These are phyloP conservation scores for Zhuliangozyma blackwelliae DNA, from an alignment of 1,139 yeast species.

Conservation along the genomic window DNA sequence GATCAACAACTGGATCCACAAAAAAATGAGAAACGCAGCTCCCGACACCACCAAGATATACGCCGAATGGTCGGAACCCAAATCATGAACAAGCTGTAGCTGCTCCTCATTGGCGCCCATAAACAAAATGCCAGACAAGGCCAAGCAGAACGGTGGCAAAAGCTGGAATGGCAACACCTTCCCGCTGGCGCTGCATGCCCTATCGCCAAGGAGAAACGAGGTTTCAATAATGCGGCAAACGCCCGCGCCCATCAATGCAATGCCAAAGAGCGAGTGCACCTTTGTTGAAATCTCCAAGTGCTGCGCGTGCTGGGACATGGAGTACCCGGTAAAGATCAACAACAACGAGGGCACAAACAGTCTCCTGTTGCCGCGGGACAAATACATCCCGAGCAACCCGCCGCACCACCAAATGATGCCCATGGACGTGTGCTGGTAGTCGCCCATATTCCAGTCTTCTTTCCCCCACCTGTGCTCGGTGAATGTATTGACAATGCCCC, in stretches of 20 bases:
- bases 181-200: constrained; percentile 42
- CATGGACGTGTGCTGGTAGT: constrained; percentile 92
- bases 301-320: constrained; percentile 89
- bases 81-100: constrained; percentile 59
- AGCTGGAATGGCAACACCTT: constrained; percentile 71
- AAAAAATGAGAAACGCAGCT: constrained; percentile 67
- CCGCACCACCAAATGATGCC: constrained; percentile 97
- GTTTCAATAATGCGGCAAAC: constrained; percentile 70
- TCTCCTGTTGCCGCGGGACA: constrained; percentile 57
- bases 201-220: constrained; percentile 59
- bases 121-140: constrained; percentile 74
- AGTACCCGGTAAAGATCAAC: constrained; percentile 84
- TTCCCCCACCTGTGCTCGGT: constrained; percentile 94
- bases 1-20: constrained; percentile 59
- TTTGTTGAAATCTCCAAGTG: constrained; percentile 70
- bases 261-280: constrained; percentile 83
- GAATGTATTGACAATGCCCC: constrained; percentile 93
- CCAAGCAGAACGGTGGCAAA: constrained; percentile 73
- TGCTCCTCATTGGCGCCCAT: constrained; percentile 95
- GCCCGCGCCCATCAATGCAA: constrained; percentile 77
- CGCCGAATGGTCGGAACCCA: constrained; percentile 82
- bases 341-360: constrained; percentile 78
- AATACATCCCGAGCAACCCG: constrained; percentile 76
- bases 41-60: constrained; percentile 71
- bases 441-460: constrained; percentile 86